A percentile compares a stretch with the other conserved stretches of the same genome.
These are phyloP conservation scores for Blastobotrys elegans DNA, from an alignment of 1,139 yeast genomes.

Conservation along the genomic window DNA sequence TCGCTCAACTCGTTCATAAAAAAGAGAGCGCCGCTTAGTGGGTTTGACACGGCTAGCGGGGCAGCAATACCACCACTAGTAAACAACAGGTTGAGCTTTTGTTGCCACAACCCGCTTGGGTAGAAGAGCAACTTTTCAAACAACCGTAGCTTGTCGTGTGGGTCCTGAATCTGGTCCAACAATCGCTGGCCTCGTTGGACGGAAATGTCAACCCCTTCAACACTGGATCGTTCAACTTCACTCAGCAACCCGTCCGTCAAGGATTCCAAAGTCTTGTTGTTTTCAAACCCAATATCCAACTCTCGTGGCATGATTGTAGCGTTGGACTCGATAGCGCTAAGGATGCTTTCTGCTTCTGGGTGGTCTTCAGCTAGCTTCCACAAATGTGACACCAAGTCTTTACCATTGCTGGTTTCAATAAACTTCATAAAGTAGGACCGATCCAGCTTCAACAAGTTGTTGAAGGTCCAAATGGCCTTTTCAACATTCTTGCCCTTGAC, in stretches of 20 bases:
- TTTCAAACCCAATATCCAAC: constrained; percentile 6
- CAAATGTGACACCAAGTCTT: constrained; percentile 18
- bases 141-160: constrained; percentile 14
- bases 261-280: constrained; percentile 16
- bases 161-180: constrained; percentile 15
- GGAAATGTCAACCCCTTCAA: constrained; percentile 17
- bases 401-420: constrained; percentile 19
- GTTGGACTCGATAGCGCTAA: constrained; percentile 17
- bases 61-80: constrained; percentile 14
- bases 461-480: constrained; percentile 18
- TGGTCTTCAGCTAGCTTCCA: constrained; percentile 19
- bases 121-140: constrained; percentile 16
- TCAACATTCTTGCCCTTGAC: constrained; percentile 16
- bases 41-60: constrained; percentile 16
- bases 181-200: constrained; percentile 20
- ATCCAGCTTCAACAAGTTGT: constrained; percentile 16
- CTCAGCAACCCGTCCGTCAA: constrained; percentile 18
- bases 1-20: constrained; percentile 12
- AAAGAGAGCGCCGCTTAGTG: constrained; percentile 16
- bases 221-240: constrained; percentile 18
- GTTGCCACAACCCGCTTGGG: constrained; percentile 14
- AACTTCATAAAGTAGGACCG: constrained; percentile 18
- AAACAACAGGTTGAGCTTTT: constrained; percentile 12
- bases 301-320: constrained; percentile 14
- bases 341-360: constrained; percentile 18